Percentiles rank a stretch among this genome's conserved stretches.
phyloP scores from a whole-genome alignment of 768 basidiomycete genomes.

The Suillus fuscotomentosus region DNA sequence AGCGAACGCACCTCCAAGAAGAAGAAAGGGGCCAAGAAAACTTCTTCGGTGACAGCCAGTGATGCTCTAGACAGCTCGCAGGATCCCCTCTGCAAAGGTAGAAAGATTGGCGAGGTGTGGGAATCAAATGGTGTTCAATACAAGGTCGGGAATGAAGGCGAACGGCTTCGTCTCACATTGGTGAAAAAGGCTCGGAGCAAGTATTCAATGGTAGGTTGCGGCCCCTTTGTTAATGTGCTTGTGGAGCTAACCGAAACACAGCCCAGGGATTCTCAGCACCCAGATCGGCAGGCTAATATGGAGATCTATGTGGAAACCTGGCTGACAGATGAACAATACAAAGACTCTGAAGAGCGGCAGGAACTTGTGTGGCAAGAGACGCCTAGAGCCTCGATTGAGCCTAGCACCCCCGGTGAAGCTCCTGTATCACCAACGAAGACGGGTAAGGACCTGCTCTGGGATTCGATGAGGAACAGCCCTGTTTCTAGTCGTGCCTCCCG shows the following conservation, averaged over 20 bases:
- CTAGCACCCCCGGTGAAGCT: conserved; percentile 39
- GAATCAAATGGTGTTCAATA: conserved; percentile 65
- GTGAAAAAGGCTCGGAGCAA: conserved; percentile 70
- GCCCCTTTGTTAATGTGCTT: neutral
- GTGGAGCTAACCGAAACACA: conserved; percentile 26
- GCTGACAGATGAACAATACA: conserved; percentile 75
- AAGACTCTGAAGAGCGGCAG: conserved; percentile 56
- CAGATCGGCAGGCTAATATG: conserved; percentile 64
- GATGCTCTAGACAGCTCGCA: conserved; percentile 47
- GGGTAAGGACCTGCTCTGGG: conserved; percentile 75
- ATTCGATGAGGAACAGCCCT: conserved; percentile 48
- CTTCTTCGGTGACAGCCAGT: conserved; percentile 33
- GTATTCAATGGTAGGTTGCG: conserved; percentile 64
- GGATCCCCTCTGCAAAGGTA: conserved; percentile 52
- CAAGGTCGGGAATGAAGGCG: conserved; percentile 71
- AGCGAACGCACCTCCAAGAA: conserved; percentile 24
- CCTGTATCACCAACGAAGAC: conserved; percentile 35
- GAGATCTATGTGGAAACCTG: conserved; percentile 78
- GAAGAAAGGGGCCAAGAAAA: conserved; percentile 56
- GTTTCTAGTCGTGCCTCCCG: conserved; percentile 39
- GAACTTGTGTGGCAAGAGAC: conserved; percentile 72
- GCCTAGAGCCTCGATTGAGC: conserved; percentile 39
- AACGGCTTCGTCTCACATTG: conserved; percentile 65
- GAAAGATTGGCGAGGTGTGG: conserved; percentile 76
- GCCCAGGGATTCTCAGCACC: conserved; percentile 79